Evolutionary conservation across 2,329 filamentous ascomycete species (phyloP).

Genomic region (Venturia aucupariae): DNA sequence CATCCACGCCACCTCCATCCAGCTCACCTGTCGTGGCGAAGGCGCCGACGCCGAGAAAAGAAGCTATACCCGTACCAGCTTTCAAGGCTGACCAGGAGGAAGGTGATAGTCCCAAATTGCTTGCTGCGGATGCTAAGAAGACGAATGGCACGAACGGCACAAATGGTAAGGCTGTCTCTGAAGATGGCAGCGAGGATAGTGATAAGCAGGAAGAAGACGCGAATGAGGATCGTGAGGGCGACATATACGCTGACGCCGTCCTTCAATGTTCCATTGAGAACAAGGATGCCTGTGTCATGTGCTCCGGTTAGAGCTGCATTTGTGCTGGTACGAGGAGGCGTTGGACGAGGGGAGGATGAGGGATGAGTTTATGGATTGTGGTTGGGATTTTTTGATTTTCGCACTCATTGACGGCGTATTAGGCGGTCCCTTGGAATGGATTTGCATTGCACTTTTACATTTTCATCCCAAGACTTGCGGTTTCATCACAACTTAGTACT

Average conservation of each 20-base stretch:
- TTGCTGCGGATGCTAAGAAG: conserved; percentile 9
- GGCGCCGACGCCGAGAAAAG: conserved; percentile 38
- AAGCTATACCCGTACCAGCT: conserved; percentile 52
- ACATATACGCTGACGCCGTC: conserved; percentile 92
- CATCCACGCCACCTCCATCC: conserved; percentile 60
- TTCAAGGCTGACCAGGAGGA: conserved; percentile 73
- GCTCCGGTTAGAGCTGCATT: conserved; percentile 76
- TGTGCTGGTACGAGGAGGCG: too few relatives aligned
- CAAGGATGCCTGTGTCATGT: conserved; percentile 92
- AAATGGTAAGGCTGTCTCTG: conserved; percentile 15
- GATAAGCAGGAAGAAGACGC: conserved; percentile 60
- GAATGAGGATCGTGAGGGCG: conserved; percentile 64
- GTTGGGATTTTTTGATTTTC: background rate
- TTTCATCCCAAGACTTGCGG: background rate
- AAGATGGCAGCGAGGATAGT: conserved; percentile 21
- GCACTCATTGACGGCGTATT: background rate
- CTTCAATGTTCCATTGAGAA: conserved; percentile 96
- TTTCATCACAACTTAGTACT: background rate
- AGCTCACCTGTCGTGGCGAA: conserved; percentile 46
- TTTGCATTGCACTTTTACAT: background rate
- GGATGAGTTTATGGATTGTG: background rate
- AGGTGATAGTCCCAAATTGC: conserved; percentile 55
- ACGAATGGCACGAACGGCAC: conserved; percentile 4
- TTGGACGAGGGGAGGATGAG: background rate
- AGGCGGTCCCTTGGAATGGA: background rate